phyloP scores from a whole-genome alignment of 139 green algal species.

The Mychonastes homosphaera region DNA sequence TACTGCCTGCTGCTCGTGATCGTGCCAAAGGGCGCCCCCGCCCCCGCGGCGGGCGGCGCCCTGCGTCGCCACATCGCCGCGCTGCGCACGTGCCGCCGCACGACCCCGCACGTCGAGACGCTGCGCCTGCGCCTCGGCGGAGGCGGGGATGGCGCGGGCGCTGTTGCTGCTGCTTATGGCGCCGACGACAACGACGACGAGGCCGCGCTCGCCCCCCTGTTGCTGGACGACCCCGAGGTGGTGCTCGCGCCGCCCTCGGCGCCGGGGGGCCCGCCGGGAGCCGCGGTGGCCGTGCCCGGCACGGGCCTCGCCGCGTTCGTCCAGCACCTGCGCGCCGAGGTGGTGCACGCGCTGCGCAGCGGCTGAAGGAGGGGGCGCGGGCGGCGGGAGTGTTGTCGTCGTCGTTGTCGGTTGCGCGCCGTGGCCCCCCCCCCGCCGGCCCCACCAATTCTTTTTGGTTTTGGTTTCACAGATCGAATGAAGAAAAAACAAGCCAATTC shows the following conservation, averaged over 20 bases:
- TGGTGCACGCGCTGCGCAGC: constrained; percentile 1
- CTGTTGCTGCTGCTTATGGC: constrained; percentile 7
- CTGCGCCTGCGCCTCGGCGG: constrained; percentile 4
- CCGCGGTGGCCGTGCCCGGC: neutral
- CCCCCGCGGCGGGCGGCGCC: constrained; percentile 1
- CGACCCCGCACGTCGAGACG: constrained; percentile 20
- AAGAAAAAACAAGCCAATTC: neutral
- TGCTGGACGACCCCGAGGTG: constrained; percentile 61
- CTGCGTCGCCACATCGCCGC: neutral
- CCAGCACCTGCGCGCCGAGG: constrained; percentile 31
- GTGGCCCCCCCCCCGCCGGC: too few species aligned
- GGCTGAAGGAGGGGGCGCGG: neutral
- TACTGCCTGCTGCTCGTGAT: constrained; percentile 54
- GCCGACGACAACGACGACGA: constrained; percentile 40
- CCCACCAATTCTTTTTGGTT: neutral
- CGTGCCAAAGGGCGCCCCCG: neutral
- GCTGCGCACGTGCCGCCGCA: constrained; percentile 45
- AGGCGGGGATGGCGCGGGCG: neutral
- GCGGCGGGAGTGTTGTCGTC: neutral
- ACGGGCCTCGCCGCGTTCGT: constrained; percentile 41
- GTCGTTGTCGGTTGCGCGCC: neutral
- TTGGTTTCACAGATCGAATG: neutral
- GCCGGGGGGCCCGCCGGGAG: constrained; percentile 15
- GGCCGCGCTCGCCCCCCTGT: constrained; percentile 42
- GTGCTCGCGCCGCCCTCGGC: constrained; percentile 4